Evolutionary conservation across 805 yeast genomes (phyloP).

Genomic region (Tetrapisispora fleetii): DNA sequence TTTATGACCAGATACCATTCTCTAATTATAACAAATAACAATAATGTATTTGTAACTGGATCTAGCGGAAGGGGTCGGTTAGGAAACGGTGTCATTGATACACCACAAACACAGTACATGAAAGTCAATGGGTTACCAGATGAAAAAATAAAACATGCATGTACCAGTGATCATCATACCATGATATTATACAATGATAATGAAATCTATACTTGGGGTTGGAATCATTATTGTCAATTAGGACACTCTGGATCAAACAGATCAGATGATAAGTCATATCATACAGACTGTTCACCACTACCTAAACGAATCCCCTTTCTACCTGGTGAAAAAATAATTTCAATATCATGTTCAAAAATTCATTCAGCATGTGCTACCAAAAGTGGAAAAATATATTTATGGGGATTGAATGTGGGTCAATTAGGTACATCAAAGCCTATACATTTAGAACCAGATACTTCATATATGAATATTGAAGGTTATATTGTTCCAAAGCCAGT

Average conservation of each 20-base stretch:
- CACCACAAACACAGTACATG: constrained; percentile 37
- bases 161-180: constrained; percentile 59
- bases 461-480: constrained; percentile 38
- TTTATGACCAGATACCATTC: constrained; percentile 59
- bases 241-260: constrained; percentile 38
- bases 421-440: constrained; percentile 43
- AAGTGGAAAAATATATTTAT: constrained; percentile 39
- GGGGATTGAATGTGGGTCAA: constrained; percentile 83
- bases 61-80: constrained; percentile 61
- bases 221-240: constrained; percentile 55
- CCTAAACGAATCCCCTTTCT: constrained; percentile 23
- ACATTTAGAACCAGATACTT: constrained; percentile 34
- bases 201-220: constrained; percentile 72
- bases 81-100: constrained; percentile 41
- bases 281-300: constrained; percentile 14
- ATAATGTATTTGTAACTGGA: constrained; percentile 53
- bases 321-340: constrained; percentile 25
- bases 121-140: constrained; percentile 33
- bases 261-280: constrained; percentile 17
- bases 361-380: constrained; percentile 55
- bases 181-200: constrained; percentile 44
- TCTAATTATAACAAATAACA: constrained; percentile 43
- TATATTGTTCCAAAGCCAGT: constrained; percentile 15
- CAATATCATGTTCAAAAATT: constrained; percentile 53
- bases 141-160: constrained; percentile 30